Evolutionary conservation across 306 rosid species (phyloP).

Genomic region (Dalbergia cultrata): DNA sequence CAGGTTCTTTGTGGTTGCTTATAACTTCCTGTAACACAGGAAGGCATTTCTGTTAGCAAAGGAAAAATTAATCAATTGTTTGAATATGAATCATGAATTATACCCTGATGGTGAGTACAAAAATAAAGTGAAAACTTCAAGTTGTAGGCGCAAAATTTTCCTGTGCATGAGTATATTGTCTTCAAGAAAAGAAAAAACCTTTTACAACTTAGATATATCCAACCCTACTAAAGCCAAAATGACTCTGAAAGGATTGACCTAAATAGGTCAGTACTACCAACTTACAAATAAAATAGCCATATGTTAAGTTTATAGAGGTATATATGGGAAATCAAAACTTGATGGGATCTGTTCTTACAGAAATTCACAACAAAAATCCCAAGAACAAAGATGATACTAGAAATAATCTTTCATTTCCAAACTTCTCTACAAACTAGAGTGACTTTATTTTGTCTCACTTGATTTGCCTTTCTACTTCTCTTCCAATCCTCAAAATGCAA

Average conservation of each 20-base stretch:
- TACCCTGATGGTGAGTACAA: constrained; percentile 10
- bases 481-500: neutral
- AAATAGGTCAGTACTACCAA: neutral
- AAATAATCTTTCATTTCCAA: constrained; percentile 28
- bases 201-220: constrained; percentile 15
- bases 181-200: constrained; percentile 16
- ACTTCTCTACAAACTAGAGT: constrained; percentile 5
- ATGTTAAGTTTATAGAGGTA: neutral
- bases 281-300: constrained; percentile 10
- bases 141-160: constrained; percentile 7
- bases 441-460: neutral
- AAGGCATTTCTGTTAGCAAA: constrained; percentile 36
- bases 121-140: neutral
- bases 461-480: neutral
- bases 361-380: neutral
- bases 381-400: neutral
- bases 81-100: neutral
- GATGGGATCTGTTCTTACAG: neutral
- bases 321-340: neutral
- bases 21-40: constrained; percentile 71
- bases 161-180: neutral
- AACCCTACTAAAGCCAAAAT: neutral
- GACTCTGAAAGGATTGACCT: constrained; percentile 1
- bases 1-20: constrained; percentile 69
- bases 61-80: constrained; percentile 25